Evolutionary conservation across 805 yeast genomes (phyloP), one percentile per base, ranked within the genome.

Genomic region (Ogataea polymorpha): DNA sequence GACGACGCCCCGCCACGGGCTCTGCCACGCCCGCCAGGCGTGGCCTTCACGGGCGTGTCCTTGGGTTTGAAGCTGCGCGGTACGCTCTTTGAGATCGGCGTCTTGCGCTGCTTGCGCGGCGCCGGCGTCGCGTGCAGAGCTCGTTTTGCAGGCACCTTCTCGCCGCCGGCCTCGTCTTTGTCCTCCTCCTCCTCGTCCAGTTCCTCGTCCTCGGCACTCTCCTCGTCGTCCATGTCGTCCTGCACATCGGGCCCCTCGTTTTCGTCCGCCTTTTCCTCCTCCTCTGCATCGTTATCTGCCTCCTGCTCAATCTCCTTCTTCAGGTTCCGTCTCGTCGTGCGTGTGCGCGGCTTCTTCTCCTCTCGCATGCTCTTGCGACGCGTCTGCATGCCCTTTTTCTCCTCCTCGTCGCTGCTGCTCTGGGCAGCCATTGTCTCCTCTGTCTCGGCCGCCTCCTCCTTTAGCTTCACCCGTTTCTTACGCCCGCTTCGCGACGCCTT

Each of bases 241-340:
- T 28, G 35, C 12, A 16, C 23, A 15, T 35, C 32, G 16, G 11
- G 27, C 12, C 37, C 42, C 2, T 31, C 42, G 26, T 35, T 33
- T 3, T 43, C 41, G 17, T 27, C 35, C 27, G 27, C 42, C 24
- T 34, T 30, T 23, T 39, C 48, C 20, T 33, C 39, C 11, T 26
- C 41, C 15, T 29, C 35, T 11, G 23, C 32, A 4, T 30, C 42
- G 16, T 28, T 27, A 5, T 16, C 39, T 14, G 32, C 45, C 17
- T 41, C 44, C 33, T 33, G 38, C 32, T 40, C 42, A 0, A 39
- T 44, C 30, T 41, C 53, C 27, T 46, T 41, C 28, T 44, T 37
- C 35, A 53, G 37, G 24, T 50, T 52, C 25, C 56, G 37, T 35
- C 52, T 41, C 6, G 53, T 43, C 32, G 47, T 46, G 16, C 50